Conservation (phyloP, 2,329 filamentous ascomycete genomes). For the Magnaporthiopsis rhizophila region DNA sequence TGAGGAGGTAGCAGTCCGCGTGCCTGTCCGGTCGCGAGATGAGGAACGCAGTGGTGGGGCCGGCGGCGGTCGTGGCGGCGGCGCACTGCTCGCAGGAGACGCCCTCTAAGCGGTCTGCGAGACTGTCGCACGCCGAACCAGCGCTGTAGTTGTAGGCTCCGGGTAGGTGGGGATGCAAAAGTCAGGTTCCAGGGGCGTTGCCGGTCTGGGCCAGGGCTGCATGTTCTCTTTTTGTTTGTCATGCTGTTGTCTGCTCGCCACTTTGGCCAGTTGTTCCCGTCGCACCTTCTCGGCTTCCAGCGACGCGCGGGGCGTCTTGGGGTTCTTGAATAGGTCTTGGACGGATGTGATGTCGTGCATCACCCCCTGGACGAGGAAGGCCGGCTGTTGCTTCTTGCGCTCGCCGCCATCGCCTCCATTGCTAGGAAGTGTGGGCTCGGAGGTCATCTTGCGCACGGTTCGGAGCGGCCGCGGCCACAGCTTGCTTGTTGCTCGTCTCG, state of each 20-base stretch:
- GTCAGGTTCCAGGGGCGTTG: not conserved
- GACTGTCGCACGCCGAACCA: not conserved
- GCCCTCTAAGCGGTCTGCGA: constrained; percentile 5
- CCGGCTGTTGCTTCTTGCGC: not conserved
- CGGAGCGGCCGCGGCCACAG: constrained; percentile 1
- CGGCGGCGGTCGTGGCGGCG: not conserved
- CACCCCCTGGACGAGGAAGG: not conserved
- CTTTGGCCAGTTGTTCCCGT: constrained; percentile 2
- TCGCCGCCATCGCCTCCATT: not conserved
- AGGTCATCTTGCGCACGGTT: constrained; percentile 6
- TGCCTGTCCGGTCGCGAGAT: not conserved
- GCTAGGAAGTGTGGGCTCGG: not conserved
- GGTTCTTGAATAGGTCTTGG: constrained; percentile 4
- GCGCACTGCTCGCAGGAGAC: not conserved
- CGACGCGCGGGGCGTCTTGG: constrained; percentile 1
- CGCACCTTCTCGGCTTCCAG: constrained; percentile 2
- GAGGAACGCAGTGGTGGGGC: not conserved
- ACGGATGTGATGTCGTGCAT: constrained; percentile 2
- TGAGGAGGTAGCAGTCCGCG: not conserved
- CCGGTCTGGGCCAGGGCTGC: not conserved
- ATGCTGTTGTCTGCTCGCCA: not conserved
- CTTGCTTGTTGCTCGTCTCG: not conserved
- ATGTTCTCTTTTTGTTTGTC: not conserved
- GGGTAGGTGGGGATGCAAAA: not conserved
- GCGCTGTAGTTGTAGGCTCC: not conserved